Conservation (phyloP, 257 asterid species). For the Ehretia macrophylla region DNA sequence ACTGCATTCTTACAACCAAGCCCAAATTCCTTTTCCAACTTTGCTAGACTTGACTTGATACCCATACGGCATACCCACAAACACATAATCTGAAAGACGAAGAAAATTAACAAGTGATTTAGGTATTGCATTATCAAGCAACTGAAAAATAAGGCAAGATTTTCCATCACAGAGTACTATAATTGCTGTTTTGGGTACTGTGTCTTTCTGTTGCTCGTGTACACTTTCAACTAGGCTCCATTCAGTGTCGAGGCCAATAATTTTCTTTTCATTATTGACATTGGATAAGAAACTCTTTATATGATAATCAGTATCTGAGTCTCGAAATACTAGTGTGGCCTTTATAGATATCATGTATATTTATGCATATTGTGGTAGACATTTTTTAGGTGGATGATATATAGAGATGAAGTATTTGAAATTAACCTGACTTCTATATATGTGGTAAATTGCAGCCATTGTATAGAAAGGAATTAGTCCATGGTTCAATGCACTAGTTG, state of each 20-base stretch:
- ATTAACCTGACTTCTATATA: too few species aligned
- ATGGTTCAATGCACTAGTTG: too few species aligned
- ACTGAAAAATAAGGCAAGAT: background rate
- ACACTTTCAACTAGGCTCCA: background rate
- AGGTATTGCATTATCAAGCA: background rate
- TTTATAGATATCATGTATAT: too few species aligned
- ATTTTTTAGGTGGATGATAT: too few species aligned
- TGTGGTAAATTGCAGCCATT: too few species aligned
- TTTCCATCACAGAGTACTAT: background rate
- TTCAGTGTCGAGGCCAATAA: background rate
- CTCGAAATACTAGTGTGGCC: too few species aligned
- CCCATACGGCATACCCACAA: conserved; percentile 6
- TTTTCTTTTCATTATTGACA: background rate
- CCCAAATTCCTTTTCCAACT: conserved; percentile 1
- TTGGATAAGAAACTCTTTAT: background rate
- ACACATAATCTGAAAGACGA: background rate
- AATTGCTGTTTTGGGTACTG: background rate
- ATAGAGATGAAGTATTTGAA: too few species aligned
- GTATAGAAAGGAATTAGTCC: too few species aligned
- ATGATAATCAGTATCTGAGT: too few species aligned
- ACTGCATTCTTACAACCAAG: conserved; percentile 3
- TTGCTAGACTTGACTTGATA: background rate
- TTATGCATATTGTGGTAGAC: too few species aligned
- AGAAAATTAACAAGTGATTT: background rate
- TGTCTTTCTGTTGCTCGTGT: background rate